Base-by-base conservation (phyloP, 768 basidiomycete genomes). In the Hericium erinaceus region DNA sequence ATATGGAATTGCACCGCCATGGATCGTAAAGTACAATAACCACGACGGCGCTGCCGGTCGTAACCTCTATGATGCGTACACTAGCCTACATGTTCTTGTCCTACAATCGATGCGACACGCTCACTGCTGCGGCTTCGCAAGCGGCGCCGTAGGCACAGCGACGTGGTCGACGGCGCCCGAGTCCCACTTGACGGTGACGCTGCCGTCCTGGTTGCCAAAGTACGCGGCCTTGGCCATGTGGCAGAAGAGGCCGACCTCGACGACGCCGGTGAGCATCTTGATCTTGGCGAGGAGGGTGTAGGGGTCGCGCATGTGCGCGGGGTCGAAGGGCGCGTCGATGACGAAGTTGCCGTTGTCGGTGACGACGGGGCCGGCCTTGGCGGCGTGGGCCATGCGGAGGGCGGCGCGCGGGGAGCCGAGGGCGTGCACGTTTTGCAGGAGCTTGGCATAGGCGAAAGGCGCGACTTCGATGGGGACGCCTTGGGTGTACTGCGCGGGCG, bases 201-300 rank as follows among this genome's bases (percentile, higher is more conserved):
- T 50, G 48, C 48, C 48, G 18, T 89, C 90, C 73, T 82, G 76
- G 63, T 93, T 93, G 18, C 92, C 92, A 70, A 98, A 99, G 75
- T 98, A 98, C n/a, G 95, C 95, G 0, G 94, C 94, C 67, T 85
- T 82, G 4, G 89, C 94, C 79, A 97, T 86, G 55, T 84, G 77
- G 68, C 92, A 94, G 75, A 99, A 98, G n/a, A 99, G 71, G 0
- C 97, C 97, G 38, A 98, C 97, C 70, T 99, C 97, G n/a, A 98
- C 92, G 22, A 98, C 92, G 49, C 97, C 97, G 3, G 95, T 98
- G 59, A 98, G 78, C 80, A 95, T 82, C 76, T 98, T 98, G 67
- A 98, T 87, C 59, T 79, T 76, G 15, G 75, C 70, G 74, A 95
- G 74, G 16, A 98, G 77, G 58, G 73, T 73, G 46, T 74, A 74